phyloP scores from a whole-genome alignment of 2,329 filamentous ascomycete species.

The Claviceps spartinae region DNA sequence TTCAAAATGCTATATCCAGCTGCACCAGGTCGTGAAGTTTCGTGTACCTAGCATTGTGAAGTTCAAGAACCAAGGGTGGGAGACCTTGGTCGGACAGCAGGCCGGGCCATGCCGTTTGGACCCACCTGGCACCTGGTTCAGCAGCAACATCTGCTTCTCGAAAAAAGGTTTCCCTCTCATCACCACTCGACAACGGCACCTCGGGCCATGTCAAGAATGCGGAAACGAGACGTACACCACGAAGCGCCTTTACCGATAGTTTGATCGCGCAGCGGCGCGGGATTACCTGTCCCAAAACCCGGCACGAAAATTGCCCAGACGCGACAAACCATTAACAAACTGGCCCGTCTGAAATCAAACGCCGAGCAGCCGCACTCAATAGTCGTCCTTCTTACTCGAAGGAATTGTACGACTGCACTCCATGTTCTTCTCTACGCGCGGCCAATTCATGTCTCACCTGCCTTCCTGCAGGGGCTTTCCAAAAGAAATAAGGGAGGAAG shows the following conservation, averaged over 20 bases:
- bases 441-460: not conserved
- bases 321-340: not conserved
- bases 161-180: not conserved
- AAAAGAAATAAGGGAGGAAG: not conserved
- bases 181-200: too few species aligned
- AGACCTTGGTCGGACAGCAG: not conserved
- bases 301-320: not conserved
- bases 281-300: not conserved
- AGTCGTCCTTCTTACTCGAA: not conserved
- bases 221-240: not conserved
- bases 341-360: not conserved
- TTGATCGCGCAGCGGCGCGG: not conserved
- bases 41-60: not conserved
- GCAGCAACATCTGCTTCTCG: not conserved
- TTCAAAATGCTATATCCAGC: not conserved
- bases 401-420: not conserved
- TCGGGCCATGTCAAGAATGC: not conserved
- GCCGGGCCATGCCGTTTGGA: not conserved
- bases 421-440: not conserved
- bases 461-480: not conserved
- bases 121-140: not conserved
- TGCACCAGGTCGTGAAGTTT: not conserved
- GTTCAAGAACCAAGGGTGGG: not conserved
- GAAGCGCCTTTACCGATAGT: not conserved
- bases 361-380: too few species aligned